Base-by-base conservation (phyloP, 2,329 filamentous ascomycete genomes). In the Aspergillus hiratsukae region DNA sequence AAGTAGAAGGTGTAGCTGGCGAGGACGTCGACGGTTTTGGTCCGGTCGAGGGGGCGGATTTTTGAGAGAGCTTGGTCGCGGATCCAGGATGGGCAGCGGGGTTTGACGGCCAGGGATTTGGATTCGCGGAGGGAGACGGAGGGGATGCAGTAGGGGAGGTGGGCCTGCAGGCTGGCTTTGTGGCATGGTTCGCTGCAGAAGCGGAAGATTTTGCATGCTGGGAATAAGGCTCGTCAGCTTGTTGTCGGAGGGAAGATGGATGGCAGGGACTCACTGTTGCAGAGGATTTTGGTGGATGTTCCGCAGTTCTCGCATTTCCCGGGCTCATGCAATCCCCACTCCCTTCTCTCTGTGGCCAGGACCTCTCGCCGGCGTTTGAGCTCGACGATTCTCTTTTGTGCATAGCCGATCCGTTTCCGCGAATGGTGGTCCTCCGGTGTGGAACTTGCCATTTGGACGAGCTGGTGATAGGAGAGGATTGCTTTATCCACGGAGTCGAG, bases 71-170 rank as follows among this genome's bases (percentile, higher is more conserved):
- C 67, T 41, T 67, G 63, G 14, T 69, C 62, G 23, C 61, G 66
- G 14, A 61, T 61, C 8, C 59, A 55, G 19, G 57, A 19, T 3
- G 67, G 65, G 43, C 66, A 69, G 54, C 61, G 64, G 2, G 64
- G 61, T 27, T 66, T 66, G n/a, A 68, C 64, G 31, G 60, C 60
- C 28, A 70, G 60, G 11, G 67, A 70, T 52, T 67, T 69, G 29
- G 67, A 70, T 57, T 69, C 64, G 21, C 66, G 66, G 21, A 67
- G 64, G 7, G 67, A 65, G 41, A 69, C 61, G 0, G 68, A 70
- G 21, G 67, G 67, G 45, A 70, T 65, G 61, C 67, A 70, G 4
- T 53, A 60, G 11, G 57, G 56, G 21, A 52, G 52, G 48, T 69
- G 68, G 5, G 50, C 46, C 23, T 53, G 5, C 2, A 53, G 40